Evolutionary conservation across 164 flowering plant species (phyloP).

Genomic region (Malania oleifera): DNA sequence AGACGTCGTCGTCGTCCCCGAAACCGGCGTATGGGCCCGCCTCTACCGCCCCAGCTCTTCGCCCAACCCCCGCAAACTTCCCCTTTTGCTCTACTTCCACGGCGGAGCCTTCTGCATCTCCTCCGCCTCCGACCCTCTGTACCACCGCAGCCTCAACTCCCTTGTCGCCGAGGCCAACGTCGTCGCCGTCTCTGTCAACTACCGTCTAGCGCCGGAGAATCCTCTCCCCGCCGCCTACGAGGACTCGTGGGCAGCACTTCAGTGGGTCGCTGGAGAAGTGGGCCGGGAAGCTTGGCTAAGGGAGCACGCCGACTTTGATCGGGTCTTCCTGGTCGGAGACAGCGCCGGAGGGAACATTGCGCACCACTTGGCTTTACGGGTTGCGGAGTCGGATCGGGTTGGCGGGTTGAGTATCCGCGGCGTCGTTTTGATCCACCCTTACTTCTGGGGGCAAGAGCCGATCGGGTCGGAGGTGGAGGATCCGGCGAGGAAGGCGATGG

Average conservation of each 20-base stretch:
- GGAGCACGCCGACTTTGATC: conserved; percentile 30
- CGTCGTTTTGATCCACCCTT: conserved; percentile 31
- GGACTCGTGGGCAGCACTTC: conserved; percentile 36
- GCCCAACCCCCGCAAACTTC: conserved; percentile 23
- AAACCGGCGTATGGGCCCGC: conserved; percentile 44
- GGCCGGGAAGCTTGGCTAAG: conserved; percentile 29
- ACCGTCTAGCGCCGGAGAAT: conserved; percentile 52
- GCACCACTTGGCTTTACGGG: conserved; percentile 31
- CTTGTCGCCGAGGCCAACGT: conserved; percentile 30
- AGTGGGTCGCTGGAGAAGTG: conserved; percentile 28
- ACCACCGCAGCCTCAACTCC: conserved; percentile 28
- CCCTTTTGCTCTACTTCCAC: conserved; percentile 43
- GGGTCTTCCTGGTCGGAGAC: conserved; percentile 43
- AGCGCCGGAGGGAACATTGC: conserved; percentile 52
- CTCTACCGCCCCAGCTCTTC: conserved; percentile 33
- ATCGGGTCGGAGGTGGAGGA: conserved; percentile 32
- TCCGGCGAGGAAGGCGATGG: conserved; percentile 20
- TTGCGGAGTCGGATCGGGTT: neutral
- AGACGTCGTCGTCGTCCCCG: conserved; percentile 33
- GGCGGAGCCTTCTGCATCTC: conserved; percentile 45
- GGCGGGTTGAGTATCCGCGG: conserved; percentile 16
- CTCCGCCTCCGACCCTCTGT: conserved; percentile 25
- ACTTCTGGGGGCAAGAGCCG: conserved; percentile 43
- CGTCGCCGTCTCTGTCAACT: conserved; percentile 39
- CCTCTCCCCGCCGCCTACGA: conserved; percentile 52